Evolutionary conservation across 768 basidiomycete species (phyloP), one percentile per base, ranked within the genome.

Genomic region (Psilocybe tampanensis): DNA sequence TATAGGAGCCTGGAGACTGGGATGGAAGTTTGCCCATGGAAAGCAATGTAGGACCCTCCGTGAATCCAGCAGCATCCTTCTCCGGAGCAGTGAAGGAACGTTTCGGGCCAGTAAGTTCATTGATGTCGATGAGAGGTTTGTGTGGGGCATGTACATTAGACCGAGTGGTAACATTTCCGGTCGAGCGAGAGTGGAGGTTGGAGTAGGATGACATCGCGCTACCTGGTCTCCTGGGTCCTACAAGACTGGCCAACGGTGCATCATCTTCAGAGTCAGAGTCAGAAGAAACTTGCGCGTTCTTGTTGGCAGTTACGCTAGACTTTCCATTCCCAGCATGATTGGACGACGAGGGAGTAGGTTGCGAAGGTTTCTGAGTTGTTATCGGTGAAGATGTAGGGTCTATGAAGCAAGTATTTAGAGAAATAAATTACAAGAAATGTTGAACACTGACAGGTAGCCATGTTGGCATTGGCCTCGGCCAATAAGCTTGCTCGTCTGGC

Each of bases 151-250:
- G 58, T 1, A 55, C 63, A 21, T 57, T 64, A 7, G 72, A 72
- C 29, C 68, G 66, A 42, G 68, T 60, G 23, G 69, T 62, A 47
- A 57, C 58, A 54, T 68, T 71, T 39, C 67, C 66, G 17, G 61
- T 58, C 18, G 63, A 64, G 24, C 65, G 60, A 3, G 62, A 36
- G 43, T 62, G 53, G 18, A 64, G 44, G 60, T 66, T 71, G 17
- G 76, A 76, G 54, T 70, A 69, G 7, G 73, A 71, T 7, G 81
- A 82, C 56, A 79, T 69, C 17, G 86, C 78, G 60, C 86, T 89
- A 17, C 86, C 88, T 15, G 90, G 89, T 33, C 90, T 79, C 47
- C 76, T 80, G 11, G 90, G 89, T 0, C 76, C 76, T 7, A 89
- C 72, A 33, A 90, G 75, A 1, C 74, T 77, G 0, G 87, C 85